Conservation (phyloP, 345 rosid species). For the Firmiana major region DNA sequence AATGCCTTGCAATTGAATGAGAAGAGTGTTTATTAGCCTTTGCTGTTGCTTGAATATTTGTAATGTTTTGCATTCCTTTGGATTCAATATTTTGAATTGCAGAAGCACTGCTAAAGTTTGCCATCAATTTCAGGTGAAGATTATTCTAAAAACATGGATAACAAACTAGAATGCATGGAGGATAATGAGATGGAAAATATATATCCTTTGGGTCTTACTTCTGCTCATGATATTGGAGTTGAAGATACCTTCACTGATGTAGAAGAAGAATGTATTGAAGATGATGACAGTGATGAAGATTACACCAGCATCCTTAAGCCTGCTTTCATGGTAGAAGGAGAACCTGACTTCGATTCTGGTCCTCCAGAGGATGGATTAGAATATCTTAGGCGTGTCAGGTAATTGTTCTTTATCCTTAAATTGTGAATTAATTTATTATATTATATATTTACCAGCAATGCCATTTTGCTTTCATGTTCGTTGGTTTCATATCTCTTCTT, state of each 20-base stretch:
- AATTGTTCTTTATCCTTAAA: slow-evolving; percentile 6
- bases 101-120: slow-evolving; percentile 17
- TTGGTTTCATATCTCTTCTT: neutral
- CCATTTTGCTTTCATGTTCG: neutral
- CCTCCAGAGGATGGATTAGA: slow-evolving; percentile 93
- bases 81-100: slow-evolving; percentile 10
- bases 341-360: slow-evolving; percentile 85
- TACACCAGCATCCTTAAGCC: slow-evolving; percentile 77
- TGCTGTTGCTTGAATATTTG: slow-evolving; percentile 5
- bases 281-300: slow-evolving; percentile 56
- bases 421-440: neutral
- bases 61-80: neutral
- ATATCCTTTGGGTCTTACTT: slow-evolving; percentile 19
- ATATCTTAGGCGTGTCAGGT: slow-evolving; percentile 92
- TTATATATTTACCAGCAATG: neutral
- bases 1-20: slow-evolving; percentile 6
- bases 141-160: slow-evolving; percentile 27
- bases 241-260: slow-evolving; percentile 23
- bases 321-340: slow-evolving; percentile 76
- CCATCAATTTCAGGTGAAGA: slow-evolving; percentile 47
- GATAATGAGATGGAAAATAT: slow-evolving; percentile 23
- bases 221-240: slow-evolving; percentile 19
- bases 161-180: slow-evolving; percentile 23
- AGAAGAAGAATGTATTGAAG: slow-evolving; percentile 47
- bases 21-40: slow-evolving; percentile 3